Percentiles rank a stretch among this genome's conserved stretches.
Conservation (phyloP, 2,329 filamentous ascomycete genomes). For the Penicillium sp. region DNA sequence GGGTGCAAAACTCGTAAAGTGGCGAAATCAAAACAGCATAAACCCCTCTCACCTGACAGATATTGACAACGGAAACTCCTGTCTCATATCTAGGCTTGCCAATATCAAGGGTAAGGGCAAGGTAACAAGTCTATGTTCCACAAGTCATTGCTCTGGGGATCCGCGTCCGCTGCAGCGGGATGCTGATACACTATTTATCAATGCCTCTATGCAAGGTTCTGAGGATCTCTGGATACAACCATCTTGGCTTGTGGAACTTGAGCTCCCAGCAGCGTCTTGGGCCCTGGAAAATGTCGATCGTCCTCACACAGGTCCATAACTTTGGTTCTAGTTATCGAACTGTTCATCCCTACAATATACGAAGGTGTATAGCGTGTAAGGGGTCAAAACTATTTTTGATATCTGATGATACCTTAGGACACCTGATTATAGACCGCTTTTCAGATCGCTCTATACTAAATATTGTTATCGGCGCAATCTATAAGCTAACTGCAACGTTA, state of each 20-base stretch:
- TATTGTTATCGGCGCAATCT: too few species aligned
- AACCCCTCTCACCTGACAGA: constrained; percentile 49
- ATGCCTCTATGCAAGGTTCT: constrained; percentile 56
- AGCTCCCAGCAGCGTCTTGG: neutral
- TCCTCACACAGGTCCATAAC: too few species aligned
- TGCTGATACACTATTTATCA: constrained; percentile 61
- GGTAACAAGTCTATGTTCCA: constrained; percentile 25
- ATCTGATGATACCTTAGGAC: too few species aligned
- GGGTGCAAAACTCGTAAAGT: constrained; percentile 58
- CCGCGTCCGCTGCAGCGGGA: constrained; percentile 38
- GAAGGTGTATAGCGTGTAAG: too few species aligned
- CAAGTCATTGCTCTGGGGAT: constrained; percentile 45
- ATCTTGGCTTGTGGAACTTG: neutral
- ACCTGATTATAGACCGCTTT: too few species aligned
- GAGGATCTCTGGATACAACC: neutral
- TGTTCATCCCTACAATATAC: too few species aligned
- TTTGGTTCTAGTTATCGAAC: too few species aligned
- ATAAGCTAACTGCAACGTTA: too few species aligned
- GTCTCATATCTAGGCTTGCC: constrained; percentile 32
- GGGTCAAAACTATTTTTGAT: too few species aligned
- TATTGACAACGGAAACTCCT: constrained; percentile 48
- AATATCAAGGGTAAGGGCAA: neutral
- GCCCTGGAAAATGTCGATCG: too few species aligned
- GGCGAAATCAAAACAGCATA: constrained; percentile 43
- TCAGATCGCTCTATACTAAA: too few species aligned